These are phyloP conservation scores for Handroanthus guayacan DNA, from an alignment of 257 asterid genomes.

Conservation along the genomic window DNA sequence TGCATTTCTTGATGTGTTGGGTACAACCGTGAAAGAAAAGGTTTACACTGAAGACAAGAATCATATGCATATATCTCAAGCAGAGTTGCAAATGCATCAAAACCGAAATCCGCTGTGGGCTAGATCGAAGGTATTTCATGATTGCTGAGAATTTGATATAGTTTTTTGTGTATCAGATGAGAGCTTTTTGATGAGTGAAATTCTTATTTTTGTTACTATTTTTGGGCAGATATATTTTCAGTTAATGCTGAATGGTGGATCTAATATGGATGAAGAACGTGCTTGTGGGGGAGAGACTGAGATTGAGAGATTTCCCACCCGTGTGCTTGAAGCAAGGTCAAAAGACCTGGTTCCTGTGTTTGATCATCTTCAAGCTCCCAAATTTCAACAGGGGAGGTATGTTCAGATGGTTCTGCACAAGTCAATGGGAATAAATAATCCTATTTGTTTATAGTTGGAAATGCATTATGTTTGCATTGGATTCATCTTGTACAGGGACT, in stretches of 20 bases:
- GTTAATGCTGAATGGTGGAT: conserved; percentile 54
- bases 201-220: conserved; percentile 34
- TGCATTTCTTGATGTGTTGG: conserved; percentile 29
- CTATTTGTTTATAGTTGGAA: not conserved
- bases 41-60: conserved; percentile 46
- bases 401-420: not conserved
- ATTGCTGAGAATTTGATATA: not conserved
- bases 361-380: conserved; percentile 55
- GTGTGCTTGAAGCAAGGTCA: conserved; percentile 53
- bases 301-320: conserved; percentile 59
- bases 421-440: not conserved
- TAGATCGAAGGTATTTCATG: conserved; percentile 52
- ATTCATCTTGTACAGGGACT: not conserved
- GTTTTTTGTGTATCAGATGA: no score
- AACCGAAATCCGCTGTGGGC: conserved; percentile 59
- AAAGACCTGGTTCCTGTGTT: conserved; percentile 64
- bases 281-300: conserved; percentile 70
- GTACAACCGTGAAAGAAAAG: conserved; percentile 17
- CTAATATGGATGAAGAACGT: conserved; percentile 43
- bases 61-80: conserved; percentile 65
- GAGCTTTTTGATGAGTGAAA: conserved; percentile 27
- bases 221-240: conserved; percentile 73
- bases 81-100: conserved; percentile 67
- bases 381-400: conserved; percentile 53
- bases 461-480: not conserved